Evolutionary conservation across 768 basidiomycete species (phyloP).

Genomic region (Termitomyces sp.): DNA sequence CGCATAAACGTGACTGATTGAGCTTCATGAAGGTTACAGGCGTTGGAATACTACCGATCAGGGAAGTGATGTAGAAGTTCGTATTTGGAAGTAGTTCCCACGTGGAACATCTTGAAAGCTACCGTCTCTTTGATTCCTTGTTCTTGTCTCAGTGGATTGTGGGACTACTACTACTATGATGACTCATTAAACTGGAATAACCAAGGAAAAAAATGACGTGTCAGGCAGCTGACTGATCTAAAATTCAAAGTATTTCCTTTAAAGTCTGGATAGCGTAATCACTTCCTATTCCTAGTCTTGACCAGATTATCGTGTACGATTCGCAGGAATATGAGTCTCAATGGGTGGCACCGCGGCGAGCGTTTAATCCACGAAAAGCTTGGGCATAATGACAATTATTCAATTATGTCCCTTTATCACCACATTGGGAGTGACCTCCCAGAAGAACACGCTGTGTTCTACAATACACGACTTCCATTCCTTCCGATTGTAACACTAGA

Average conservation of each 20-base stretch:
- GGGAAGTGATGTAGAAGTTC: no score
- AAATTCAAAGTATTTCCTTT: neutral
- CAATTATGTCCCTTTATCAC: conserved; percentile 26
- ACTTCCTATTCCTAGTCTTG: neutral
- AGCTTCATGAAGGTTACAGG: neutral
- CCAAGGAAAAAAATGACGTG: neutral
- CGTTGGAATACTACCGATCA: no score
- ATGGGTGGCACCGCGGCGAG: conserved; percentile 51
- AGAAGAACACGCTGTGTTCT: conserved; percentile 43
- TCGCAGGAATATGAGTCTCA: conserved; percentile 20
- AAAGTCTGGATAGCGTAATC: neutral
- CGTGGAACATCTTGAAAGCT: no score
- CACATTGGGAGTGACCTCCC: conserved; percentile 41
- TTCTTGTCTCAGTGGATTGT: no score
- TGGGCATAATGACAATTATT: conserved; percentile 30
- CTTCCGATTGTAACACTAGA: conserved; percentile 55
- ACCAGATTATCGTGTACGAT: neutral
- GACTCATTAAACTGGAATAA: neutral
- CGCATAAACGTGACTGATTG: neutral
- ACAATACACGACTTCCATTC: conserved; percentile 44
- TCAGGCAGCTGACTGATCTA: conserved; percentile 6
- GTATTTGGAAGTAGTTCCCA: no score
- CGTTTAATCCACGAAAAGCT: conserved; percentile 41
- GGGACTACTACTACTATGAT: neutral
- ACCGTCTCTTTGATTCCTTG: no score